A percentile compares a stretch with the other conserved stretches of the same genome.
These are phyloP conservation scores for Beauveria pseudobassiana DNA, from an alignment of 2,329 filamentous ascomycete species.

Conservation along the genomic window DNA sequence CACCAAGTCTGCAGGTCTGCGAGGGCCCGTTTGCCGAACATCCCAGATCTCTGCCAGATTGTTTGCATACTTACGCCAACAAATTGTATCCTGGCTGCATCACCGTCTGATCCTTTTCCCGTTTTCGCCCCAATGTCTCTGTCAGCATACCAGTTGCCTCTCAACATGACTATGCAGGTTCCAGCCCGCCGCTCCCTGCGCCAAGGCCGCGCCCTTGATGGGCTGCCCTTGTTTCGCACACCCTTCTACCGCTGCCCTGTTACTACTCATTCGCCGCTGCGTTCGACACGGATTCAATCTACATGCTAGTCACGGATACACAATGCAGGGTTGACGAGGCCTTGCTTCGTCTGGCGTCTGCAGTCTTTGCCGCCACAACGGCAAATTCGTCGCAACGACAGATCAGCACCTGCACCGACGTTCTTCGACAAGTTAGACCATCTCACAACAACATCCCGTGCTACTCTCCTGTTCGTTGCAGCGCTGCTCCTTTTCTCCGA, in stretches of 20 bases:
- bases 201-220: background rate
- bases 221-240: background rate
- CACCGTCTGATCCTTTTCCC: background rate
- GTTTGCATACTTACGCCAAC: background rate
- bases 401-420: background rate
- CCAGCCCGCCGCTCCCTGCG: background rate
- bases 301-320: background rate
- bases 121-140: background rate
- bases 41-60: background rate
- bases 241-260: background rate
- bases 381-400: no score
- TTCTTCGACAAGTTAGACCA: background rate
- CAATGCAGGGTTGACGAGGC: background rate
- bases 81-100: background rate
- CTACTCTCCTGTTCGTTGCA: background rate
- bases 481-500: background rate
- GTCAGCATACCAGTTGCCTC: constrained; percentile 3
- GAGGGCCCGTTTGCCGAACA: background rate
- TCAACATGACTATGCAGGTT: background rate
- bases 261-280: background rate
- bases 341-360: no score
- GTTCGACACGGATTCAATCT: background rate
- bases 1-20: background rate
- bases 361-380: no score
- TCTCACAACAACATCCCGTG: background rate